Evolutionary conservation across 2,329 filamentous ascomycete genomes (phyloP).

Genomic region (Pezicula neosporulosa): DNA sequence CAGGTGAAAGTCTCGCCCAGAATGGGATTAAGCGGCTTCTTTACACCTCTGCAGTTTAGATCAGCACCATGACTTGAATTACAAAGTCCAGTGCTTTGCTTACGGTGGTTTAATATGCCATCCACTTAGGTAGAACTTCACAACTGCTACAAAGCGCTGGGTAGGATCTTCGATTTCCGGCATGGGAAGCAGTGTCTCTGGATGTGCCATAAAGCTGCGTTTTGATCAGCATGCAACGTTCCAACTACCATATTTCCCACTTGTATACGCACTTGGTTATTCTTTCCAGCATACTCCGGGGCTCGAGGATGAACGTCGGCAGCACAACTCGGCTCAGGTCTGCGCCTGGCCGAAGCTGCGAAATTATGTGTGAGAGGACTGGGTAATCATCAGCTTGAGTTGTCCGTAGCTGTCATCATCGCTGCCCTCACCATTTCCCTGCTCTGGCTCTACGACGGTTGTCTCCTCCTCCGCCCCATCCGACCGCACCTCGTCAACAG

Average conservation of each 20-base stretch:
- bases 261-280: slow-evolving; percentile 81
- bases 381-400: slow-evolving; percentile 8
- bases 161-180: slow-evolving; percentile 84
- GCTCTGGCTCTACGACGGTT: slow-evolving; percentile 81
- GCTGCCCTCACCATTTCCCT: slow-evolving; percentile 78
- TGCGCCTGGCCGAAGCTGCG: slow-evolving; percentile 90
- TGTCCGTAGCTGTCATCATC: slow-evolving; percentile 9
- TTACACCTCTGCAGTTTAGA: slow-evolving; percentile 68
- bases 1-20: slow-evolving; percentile 92
- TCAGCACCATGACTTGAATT: neutral
- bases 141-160: slow-evolving; percentile 86
- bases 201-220: slow-evolving; percentile 95
- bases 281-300: slow-evolving; percentile 94
- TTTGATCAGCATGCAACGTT: slow-evolving; percentile 13
- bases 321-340: slow-evolving; percentile 92
- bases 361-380: slow-evolving; percentile 98
- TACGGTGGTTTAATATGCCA: slow-evolving; percentile 99
- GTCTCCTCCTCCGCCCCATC: slow-evolving; percentile 65
- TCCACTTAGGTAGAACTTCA: slow-evolving; percentile 96
- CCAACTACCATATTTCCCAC: neutral
- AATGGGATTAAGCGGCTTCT: slow-evolving; percentile 96
- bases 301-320: slow-evolving; percentile 96
- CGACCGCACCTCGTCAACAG: slow-evolving; percentile 26
- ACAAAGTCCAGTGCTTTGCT: slow-evolving; percentile 26
- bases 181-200: slow-evolving; percentile 89